Conservation (phyloP, 495 filamentous ascomycete genomes). For the Xylaria scruposa region DNA sequence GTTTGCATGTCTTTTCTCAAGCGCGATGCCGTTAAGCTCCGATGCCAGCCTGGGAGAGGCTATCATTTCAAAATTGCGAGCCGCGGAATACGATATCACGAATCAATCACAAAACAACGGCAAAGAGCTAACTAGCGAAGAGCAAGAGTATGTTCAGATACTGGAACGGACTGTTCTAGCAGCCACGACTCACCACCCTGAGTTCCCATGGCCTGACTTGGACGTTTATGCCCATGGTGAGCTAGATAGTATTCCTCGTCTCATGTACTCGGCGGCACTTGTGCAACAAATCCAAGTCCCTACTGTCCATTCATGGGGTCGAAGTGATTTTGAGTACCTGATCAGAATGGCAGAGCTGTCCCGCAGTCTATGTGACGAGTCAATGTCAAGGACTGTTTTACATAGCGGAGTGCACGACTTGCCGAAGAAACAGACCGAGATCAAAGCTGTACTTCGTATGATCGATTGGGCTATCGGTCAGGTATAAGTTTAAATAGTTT, state of each 20-base stretch:
- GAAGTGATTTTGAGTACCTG: background rate
- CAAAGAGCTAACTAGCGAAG: background rate
- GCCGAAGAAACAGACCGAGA: background rate
- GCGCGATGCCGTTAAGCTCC: background rate
- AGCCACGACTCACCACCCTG: background rate
- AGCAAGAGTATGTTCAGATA: slow-evolving; percentile 5
- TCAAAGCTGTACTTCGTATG: slow-evolving; percentile 3
- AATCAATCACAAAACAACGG: background rate
- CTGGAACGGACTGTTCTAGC: background rate
- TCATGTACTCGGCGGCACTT: background rate
- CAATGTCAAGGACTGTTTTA: background rate
- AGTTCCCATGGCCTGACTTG: slow-evolving; percentile 1
- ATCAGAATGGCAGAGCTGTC: background rate
- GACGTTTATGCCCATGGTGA: background rate
- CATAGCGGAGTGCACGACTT: background rate
- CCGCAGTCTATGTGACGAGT: background rate
- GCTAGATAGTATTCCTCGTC: background rate
- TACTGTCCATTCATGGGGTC: background rate
- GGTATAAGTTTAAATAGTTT: background rate
- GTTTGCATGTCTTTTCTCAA: slow-evolving; percentile 11
- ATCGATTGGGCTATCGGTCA: background rate
- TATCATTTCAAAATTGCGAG: background rate
- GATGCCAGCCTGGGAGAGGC: background rate
- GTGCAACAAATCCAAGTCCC: background rate
- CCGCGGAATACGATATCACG: background rate